Evolutionary conservation across 2,329 filamentous ascomycete species (phyloP).

Genomic region (Leptographium lundbergii): DNA sequence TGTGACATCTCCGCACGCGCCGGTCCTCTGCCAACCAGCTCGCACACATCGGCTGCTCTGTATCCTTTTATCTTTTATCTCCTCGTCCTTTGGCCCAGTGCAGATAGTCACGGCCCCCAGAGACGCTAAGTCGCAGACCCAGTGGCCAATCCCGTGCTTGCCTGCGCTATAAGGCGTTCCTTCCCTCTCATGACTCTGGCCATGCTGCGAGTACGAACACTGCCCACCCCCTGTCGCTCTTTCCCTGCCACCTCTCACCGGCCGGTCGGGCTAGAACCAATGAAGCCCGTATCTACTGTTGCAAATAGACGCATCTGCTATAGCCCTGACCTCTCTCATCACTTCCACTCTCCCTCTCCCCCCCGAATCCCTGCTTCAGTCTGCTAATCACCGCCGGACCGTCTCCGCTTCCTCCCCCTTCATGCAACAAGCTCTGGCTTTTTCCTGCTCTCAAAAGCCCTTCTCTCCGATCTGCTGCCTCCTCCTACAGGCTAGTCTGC

Average conservation of each 20-base stretch:
- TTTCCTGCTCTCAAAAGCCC: too few species aligned
- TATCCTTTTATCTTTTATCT: not conserved
- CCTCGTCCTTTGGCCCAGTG: not conserved
- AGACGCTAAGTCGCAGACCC: too few species aligned
- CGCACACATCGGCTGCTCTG: not conserved
- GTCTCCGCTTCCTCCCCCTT: slow-evolving; percentile 1
- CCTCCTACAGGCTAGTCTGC: not conserved
- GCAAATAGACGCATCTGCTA: slow-evolving; percentile 1
- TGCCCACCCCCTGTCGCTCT: slow-evolving; percentile 2
- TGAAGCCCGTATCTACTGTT: not conserved
- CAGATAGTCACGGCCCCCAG: too few species aligned
- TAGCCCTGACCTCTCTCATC: not conserved
- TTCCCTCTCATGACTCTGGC: not conserved
- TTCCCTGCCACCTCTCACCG: slow-evolving; percentile 1
- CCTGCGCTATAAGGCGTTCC: not conserved
- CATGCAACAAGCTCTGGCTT: not conserved
- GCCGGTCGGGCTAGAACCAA: not conserved
- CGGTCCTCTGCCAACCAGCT: not conserved
- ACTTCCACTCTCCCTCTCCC: not conserved
- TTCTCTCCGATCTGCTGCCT: not conserved
- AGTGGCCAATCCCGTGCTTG: too few species aligned
- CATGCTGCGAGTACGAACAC: not conserved
- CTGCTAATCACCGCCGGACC: not conserved
- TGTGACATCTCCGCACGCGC: not conserved
- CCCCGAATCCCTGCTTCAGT: not conserved